Evolutionary conservation across 2,329 filamentous ascomycete species (phyloP), one percentile per base, ranked within the genome.

Genomic region (Pestalotiopsis sp.): DNA sequence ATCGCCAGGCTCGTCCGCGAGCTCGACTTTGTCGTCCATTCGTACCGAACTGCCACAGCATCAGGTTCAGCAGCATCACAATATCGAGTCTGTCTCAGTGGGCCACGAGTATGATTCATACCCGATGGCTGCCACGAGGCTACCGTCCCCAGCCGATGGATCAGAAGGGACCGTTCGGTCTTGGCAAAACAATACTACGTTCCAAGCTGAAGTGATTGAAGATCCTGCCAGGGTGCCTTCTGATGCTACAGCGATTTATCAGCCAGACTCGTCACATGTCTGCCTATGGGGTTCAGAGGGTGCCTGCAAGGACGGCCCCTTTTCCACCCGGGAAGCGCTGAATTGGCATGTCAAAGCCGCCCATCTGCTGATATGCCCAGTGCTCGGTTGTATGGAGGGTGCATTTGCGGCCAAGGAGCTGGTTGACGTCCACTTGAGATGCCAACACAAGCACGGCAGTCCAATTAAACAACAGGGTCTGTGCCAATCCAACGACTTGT

Each of bases 331-430:
- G 14, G 78, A 79, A 41, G 81, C 78, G 9, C 77, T 84, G 39
- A 76, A 79, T 17, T 80, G 82, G 74, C 83, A 85, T 68, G 81
- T 85, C 52, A 82, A 84, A 67, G 74, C 75, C 23, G 79, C 84
- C 61, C 83, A 85, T 68, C 75, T 84, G 12, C 76, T 84, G 36
- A 72, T 81, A 31, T 85, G 83, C 38, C 83, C 83, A 0, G 76
- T 78, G 1, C 71, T 75, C 0, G 80, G 78, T 0, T 85, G 83
- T 67, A 73, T 75, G 41, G 80, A 83, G 64, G 73, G 72, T n/a
- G 71, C 73, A 0, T 82, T 83, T 49, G 71, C 73, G n/a, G 79
- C 66, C 52, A 72, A 71, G 5, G 78, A 78, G n/a, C 68, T 79
- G 3, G 72, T 85, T 1, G 75, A 77, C 27, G 77, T 77, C 3